Evolutionary conservation across 2,329 filamentous ascomycete species (phyloP), one percentile per base, ranked within the genome.

Genomic region (Chaetothyriales sp.): DNA sequence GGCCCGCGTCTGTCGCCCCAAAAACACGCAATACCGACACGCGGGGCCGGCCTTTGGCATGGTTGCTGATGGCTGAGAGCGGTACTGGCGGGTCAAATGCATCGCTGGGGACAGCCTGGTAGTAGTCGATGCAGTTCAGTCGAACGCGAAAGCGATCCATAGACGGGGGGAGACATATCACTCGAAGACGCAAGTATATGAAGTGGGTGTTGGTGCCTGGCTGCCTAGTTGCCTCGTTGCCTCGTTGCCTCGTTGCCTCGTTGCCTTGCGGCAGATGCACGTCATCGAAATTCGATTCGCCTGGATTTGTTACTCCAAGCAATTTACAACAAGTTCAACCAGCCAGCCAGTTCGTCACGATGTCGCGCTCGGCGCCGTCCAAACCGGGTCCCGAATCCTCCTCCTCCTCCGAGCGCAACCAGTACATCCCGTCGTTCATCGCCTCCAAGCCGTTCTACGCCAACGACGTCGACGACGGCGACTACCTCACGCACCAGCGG

Each of bases 351-450:
- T 39, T 39, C 28, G 7, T 32, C 32, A 39, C 32, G 10, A 39
- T 39, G 32, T 39, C 32, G 2, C 32, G 32, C 32, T 39, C 32
- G 2, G 32, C 12, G 12, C 32, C 32, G 3, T 10, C 32, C 32
- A 39, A 39, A 39, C 55, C 20, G 49, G 54, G 12, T 2, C 50
- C 53, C 2, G 52, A 58, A 39, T 49, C 52, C 12, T 55, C 56
- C 20, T 49, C 52, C 12, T 55, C 56, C 20, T 15, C 32, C 10
- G 32, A 39, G 12, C 87, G 92, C 68, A 98, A 98, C 76, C 82
- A 95, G 67, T 98, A 98, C 74, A 98, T 98, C 63, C 92, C 92
- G 5, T 81, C 86, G 49, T 98, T 95, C 75, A 98, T 98, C 71
- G 89, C 88, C 61, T 95, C 95, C 68, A 89, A 93, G 60, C 92